A percentile compares a stretch with the other conserved stretches of the same genome.
Evolutionary conservation across 1,284 basidiomycete genomes (phyloP).

Genomic region (Inonotus obliquus): DNA sequence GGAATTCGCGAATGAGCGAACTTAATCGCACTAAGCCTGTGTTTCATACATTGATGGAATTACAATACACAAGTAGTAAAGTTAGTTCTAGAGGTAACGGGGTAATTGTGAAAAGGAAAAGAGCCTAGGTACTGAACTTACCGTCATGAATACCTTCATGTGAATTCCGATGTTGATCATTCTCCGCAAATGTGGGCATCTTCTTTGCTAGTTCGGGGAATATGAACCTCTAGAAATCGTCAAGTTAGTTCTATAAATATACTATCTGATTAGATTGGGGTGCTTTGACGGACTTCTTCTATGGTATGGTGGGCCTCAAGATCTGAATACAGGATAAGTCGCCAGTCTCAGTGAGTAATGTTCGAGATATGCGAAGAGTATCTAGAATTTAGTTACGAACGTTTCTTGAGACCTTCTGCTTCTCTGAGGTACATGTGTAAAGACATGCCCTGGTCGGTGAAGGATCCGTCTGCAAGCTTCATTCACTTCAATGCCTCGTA

Average conservation of each 20-base stretch:
- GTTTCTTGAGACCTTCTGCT: conserved; percentile 39
- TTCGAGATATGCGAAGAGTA: neutral
- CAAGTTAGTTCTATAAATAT: neutral
- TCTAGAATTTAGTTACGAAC: conserved; percentile 26
- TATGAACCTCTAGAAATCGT: conserved; percentile 35
- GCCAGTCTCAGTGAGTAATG: neutral
- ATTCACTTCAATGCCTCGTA: neutral
- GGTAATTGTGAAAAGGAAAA: neutral
- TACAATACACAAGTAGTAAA: neutral
- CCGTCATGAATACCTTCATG: conserved; percentile 68
- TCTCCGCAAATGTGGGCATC: conserved; percentile 55
- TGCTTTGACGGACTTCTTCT: conserved; percentile 37
- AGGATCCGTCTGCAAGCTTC: conserved; percentile 48
- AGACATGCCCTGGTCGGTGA: conserved; percentile 39
- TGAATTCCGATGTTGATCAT: conserved; percentile 51
- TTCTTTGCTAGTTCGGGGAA: conserved; percentile 61
- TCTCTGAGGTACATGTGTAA: conserved; percentile 42
- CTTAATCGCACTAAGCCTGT: conserved; percentile 54
- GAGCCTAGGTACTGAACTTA: conserved; percentile 25
- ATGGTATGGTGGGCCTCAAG: conserved; percentile 66
- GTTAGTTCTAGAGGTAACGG: no score
- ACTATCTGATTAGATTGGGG: neutral
- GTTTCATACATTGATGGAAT: neutral
- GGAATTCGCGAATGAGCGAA: conserved; percentile 42
- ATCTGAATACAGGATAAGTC: conserved; percentile 30